Evolutionary conservation across 2,329 filamentous ascomycete species (phyloP).

Genomic region (Leptographium radiaticola): DNA sequence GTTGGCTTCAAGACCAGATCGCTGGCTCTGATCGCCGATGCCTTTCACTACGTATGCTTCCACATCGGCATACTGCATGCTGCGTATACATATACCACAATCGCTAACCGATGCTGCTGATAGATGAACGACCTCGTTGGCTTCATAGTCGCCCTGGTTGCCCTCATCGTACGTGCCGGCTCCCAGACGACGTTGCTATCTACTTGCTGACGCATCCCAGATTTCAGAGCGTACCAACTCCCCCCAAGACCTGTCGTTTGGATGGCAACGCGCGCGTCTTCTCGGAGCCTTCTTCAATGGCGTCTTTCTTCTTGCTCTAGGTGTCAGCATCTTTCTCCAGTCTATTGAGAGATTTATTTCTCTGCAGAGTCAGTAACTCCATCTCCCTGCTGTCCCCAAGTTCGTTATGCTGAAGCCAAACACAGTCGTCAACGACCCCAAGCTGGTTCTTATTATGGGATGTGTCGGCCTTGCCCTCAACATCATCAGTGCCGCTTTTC

Average conservation of each 20-base stretch:
- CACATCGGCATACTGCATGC: too few species aligned
- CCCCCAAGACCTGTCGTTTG: slow-evolving; percentile 51
- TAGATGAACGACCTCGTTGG: slow-evolving; percentile 60
- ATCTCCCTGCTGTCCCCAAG: neutral
- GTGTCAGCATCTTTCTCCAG: slow-evolving; percentile 60
- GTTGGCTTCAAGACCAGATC: slow-evolving; percentile 60
- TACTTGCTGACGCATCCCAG: slow-evolving; percentile 20
- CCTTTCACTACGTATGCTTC: slow-evolving; percentile 57
- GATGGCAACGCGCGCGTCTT: slow-evolving; percentile 64
- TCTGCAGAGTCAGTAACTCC: slow-evolving; percentile 31
- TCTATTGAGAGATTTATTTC: slow-evolving; percentile 57
- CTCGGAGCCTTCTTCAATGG: slow-evolving; percentile 74
- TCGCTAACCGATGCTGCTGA: slow-evolving; percentile 46
- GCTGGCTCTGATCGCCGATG: slow-evolving; percentile 61
- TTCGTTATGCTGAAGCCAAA: neutral
- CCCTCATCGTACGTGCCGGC: slow-evolving; percentile 39
- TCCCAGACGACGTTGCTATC: too few species aligned
- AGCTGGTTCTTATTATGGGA: slow-evolving; percentile 56
- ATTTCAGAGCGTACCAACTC: slow-evolving; percentile 41
- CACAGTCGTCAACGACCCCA: slow-evolving; percentile 45
- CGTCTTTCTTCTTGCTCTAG: slow-evolving; percentile 58
- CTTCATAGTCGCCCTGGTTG: slow-evolving; percentile 52
- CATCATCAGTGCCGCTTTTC: slow-evolving; percentile 48
- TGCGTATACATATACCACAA: too few species aligned
- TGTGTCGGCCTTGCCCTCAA: slow-evolving; percentile 55